Conservation (phyloP, 306 rosid genomes). For the Luffa acutangula region DNA sequence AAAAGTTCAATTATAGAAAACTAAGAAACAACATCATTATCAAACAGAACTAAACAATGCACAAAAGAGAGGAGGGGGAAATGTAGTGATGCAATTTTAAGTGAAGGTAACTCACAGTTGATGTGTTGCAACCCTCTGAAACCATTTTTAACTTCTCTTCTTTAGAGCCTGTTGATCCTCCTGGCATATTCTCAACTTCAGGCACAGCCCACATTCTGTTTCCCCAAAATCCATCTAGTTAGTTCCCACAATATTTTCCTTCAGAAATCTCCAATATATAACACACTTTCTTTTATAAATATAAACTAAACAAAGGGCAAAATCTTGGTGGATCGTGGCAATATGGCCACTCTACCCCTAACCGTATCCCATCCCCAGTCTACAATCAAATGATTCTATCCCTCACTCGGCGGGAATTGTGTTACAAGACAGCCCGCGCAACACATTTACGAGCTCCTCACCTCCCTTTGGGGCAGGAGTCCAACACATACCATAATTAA, state of each 20-base stretch:
- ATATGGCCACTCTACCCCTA: not conserved
- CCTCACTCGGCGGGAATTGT: not conserved
- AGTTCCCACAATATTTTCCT: not conserved
- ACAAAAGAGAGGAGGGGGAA: not conserved
- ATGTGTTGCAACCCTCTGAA: slow-evolving; percentile 30
- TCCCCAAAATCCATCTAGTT: not conserved
- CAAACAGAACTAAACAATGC: not conserved
- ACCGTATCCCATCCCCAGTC: not conserved
- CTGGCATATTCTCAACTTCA: slow-evolving; percentile 26
- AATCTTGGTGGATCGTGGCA: not conserved
- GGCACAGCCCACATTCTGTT: slow-evolving; percentile 39
- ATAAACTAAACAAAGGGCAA: not conserved
- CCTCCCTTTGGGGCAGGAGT: not conserved
- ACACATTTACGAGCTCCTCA: not conserved
- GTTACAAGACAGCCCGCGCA: not conserved
- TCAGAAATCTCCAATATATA: not conserved
- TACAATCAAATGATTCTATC: not conserved
- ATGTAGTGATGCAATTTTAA: not conserved
- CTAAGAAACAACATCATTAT: not conserved
- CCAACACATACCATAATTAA: not conserved
- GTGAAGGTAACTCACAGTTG: slow-evolving; percentile 21
- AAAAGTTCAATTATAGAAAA: not conserved
- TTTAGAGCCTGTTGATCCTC: slow-evolving; percentile 23
- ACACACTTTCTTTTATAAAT: not conserved
- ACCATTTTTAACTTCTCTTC: slow-evolving; percentile 19